phyloP scores from a whole-genome alignment of 108 stramenopile species.

The Hondaea fermentalgiana region DNA sequence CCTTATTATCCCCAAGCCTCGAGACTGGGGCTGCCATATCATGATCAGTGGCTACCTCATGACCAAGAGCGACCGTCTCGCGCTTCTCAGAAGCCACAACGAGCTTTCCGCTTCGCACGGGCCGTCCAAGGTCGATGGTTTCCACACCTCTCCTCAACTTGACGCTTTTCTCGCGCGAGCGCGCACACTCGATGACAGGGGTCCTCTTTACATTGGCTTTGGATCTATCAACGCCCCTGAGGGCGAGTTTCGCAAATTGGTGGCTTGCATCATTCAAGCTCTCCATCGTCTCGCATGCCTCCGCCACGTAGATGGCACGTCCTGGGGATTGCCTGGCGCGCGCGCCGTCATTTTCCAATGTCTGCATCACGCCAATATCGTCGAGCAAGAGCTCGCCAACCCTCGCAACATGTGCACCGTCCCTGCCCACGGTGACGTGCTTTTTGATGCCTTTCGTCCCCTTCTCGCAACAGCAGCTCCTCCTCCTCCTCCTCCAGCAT shows the following conservation, averaged over 20 bases:
- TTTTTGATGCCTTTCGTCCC: neutral
- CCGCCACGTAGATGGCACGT: neutral
- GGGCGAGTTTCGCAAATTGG: neutral
- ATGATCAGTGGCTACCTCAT: slow-evolving; percentile 10
- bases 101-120: too few relatives aligned
- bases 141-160: neutral
- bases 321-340: neutral
- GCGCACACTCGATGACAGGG: neutral
- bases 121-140: neutral
- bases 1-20: neutral
- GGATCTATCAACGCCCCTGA: neutral
- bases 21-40: neutral
- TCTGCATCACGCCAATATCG: neutral
- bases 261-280: neutral
- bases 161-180: neutral
- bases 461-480: neutral
- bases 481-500: neutral
- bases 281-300: neutral
- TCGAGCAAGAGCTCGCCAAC: neutral
- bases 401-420: neutral
- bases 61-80: neutral
- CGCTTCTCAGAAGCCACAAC: neutral
- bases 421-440: neutral
- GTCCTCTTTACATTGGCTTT: slow-evolving; percentile 6
- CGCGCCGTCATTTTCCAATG: neutral